Evolutionary conservation across 2,329 filamentous ascomycete species (phyloP), one percentile per base, ranked within the genome.

Genomic region (Orbilia oligospora): DNA sequence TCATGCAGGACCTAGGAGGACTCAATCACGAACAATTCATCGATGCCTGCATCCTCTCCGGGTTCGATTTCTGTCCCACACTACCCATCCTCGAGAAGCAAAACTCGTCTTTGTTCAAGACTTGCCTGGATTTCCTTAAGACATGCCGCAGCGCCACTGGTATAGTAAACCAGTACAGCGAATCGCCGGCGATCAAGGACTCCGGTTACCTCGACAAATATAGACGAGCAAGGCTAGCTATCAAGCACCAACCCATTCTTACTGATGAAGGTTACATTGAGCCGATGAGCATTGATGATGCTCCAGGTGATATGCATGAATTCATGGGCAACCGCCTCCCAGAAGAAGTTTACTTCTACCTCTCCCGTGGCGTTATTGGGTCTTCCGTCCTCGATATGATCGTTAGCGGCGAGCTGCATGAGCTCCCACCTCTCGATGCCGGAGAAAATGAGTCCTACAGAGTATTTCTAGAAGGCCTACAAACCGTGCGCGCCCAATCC

Each of bases 321-420:
- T 94, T 97, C 83, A 89, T 97, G 79, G 94, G 94, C n/a, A 89
- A 97, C 76, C 92, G 94, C 76, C 87, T 99, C 4, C 94, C 96
- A 0, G 90, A 94, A 48, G 96, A 99, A 84, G 87, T 98, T 18
- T 94, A 95, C 83, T 92, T 93, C 84, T 98, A 98, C 84, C 87
- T 97, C 63, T 94, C 93, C 75, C 91, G 89, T 65, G 96, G 93
- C 38, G 86, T 97, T 51, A 90, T 98, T 80, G 90, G 93, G 30
- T 88, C 93, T 24, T 90, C 93, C 58, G 87, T 97, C 44, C 88
- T 97, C 12, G 93, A 92, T 83, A 95, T 91, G 88, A 90, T 97
- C 81, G 92, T 93, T 3, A 91, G 93, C 68, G 90, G 91, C 80
- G 91, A 95, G 83, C 89, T 97, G 72, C 85, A 92, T 33, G 88